A percentile compares a stretch with the other conserved stretches of the same genome.
Evolutionary conservation across 306 rosid species (phyloP).

Genomic region (Cicer chorassanicum): DNA sequence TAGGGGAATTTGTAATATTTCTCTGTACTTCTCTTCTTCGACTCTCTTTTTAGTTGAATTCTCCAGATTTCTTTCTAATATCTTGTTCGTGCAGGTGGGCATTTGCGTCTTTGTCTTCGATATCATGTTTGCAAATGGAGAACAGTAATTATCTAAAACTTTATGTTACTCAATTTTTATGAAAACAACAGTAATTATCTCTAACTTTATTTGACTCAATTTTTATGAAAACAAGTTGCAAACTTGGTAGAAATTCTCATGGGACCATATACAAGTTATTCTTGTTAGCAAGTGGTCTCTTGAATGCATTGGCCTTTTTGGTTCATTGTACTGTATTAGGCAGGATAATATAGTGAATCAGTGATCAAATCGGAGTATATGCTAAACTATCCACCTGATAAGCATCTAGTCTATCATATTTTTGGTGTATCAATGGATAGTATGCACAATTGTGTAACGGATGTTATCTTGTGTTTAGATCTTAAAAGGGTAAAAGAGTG

Average conservation of each 20-base stretch:
- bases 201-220: too few species aligned
- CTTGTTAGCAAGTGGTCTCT: slow-evolving; percentile 19
- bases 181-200: background rate
- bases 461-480: background rate
- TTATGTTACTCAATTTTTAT: slow-evolving; percentile 28
- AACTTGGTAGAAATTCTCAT: slow-evolving; percentile 40
- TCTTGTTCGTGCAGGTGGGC: slow-evolving; percentile 72
- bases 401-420: slow-evolving; percentile 14
- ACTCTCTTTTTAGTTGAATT: slow-evolving; percentile 37
- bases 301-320: slow-evolving; percentile 39
- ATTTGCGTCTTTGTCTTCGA: slow-evolving; percentile 86
- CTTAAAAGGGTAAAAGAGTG: slow-evolving; percentile 34
- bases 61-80: slow-evolving; percentile 40
- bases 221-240: background rate
- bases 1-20: slow-evolving; percentile 16
- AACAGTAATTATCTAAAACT: slow-evolving; percentile 64
- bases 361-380: slow-evolving; percentile 17
- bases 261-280: slow-evolving; percentile 29
- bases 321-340: slow-evolving; percentile 4
- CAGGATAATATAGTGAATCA: slow-evolving; percentile 3
- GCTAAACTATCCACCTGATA: slow-evolving; percentile 21
- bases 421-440: slow-evolving; percentile 17
- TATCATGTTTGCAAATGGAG: slow-evolving; percentile 85
- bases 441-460: slow-evolving; percentile 15
- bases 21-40: slow-evolving; percentile 20